Conservation (phyloP, 192 early-diverging fungal species). For the Geosiphon pyriformis region DNA sequence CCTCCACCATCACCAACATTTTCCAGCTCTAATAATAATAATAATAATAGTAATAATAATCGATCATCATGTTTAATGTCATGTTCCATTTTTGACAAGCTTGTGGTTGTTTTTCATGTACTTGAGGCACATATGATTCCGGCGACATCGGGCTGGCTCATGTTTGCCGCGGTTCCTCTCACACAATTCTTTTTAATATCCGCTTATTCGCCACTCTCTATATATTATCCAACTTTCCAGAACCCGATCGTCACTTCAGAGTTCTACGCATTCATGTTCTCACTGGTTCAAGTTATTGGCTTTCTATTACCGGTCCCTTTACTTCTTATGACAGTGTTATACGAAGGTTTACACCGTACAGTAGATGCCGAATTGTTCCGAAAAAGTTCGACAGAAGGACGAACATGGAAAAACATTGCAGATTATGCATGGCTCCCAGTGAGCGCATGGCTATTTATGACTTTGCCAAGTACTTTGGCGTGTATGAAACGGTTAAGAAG, state of each 20-base stretch:
- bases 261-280: constrained; percentile 37
- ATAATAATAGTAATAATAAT: not conserved
- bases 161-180: constrained; percentile 47
- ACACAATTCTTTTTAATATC: constrained; percentile 38
- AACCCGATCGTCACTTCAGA: constrained; percentile 39
- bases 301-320: constrained; percentile 40
- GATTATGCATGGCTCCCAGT: constrained; percentile 43
- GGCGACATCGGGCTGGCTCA: constrained; percentile 46
- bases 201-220: constrained; percentile 6
- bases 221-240: constrained; percentile 15
- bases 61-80: constrained; percentile 11
- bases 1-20: not conserved
- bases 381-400: constrained; percentile 33
- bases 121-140: constrained; percentile 49
- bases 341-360: constrained; percentile 39
- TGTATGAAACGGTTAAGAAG: constrained; percentile 35
- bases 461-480: constrained; percentile 42
- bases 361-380: constrained; percentile 38
- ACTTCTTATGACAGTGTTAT: constrained; percentile 35
- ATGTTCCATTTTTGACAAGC: constrained; percentile 30
- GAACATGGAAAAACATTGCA: constrained; percentile 30
- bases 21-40: not conserved
- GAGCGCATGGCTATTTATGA: constrained; percentile 46
- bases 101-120: constrained; percentile 37
- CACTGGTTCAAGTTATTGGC: constrained; percentile 35